Conservation (phyloP, 345 rosid genomes). For the Rhodamnia rubescens region DNA sequence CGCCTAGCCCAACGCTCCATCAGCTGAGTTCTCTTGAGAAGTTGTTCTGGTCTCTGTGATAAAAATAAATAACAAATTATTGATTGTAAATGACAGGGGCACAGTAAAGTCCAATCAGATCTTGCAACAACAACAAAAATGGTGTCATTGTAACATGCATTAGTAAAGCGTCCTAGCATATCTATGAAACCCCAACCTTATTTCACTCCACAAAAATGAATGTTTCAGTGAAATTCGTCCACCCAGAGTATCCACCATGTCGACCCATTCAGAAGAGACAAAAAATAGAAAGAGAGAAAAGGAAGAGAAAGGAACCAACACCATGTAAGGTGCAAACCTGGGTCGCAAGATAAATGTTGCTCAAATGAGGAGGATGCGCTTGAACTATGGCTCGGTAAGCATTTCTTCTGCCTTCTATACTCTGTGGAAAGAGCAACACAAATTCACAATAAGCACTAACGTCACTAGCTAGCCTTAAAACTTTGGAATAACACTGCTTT, state of each 20-base stretch:
- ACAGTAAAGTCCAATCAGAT: background rate
- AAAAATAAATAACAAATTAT: background rate
- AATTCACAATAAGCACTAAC: background rate
- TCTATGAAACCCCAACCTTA: background rate
- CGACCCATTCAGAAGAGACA: background rate
- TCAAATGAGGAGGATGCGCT: conserved; percentile 76
- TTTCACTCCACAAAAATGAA: background rate
- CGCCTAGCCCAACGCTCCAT: conserved; percentile 99
- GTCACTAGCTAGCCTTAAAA: background rate
- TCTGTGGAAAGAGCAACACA: conserved; percentile 23
- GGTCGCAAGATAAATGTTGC: conserved; percentile 85
- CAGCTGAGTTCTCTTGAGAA: conserved; percentile 82
- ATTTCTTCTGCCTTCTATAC: conserved; percentile 76
- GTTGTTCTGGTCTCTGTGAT: conserved; percentile 93
- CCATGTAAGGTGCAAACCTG: conserved; percentile 51
- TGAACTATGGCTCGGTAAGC: conserved; percentile 94
- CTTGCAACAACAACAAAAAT: background rate
- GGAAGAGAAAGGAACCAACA: background rate
- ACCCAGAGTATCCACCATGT: background rate
- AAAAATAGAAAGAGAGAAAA: background rate
- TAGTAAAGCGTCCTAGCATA: background rate
- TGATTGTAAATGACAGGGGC: background rate
- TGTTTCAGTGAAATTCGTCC: background rate
- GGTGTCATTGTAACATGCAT: background rate
- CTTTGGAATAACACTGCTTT: background rate